Conservation (phyloP, 2,329 filamentous ascomycete species). For the Stemphylium lycopersici region DNA sequence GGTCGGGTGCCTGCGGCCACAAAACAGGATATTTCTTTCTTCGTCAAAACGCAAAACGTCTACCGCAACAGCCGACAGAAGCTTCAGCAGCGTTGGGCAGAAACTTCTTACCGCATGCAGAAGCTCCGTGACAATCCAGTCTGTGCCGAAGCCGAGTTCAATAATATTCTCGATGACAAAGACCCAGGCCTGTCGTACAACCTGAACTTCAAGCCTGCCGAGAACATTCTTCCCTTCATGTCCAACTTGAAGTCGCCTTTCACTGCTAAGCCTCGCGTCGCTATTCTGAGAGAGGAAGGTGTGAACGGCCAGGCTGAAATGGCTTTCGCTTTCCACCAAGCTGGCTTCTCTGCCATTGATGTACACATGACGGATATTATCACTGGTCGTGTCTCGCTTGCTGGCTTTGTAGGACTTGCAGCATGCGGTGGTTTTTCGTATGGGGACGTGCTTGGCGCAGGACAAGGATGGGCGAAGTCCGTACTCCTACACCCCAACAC, state of each 20-base stretch:
- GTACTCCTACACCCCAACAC: conserved; percentile 82
- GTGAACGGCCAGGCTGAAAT: conserved; percentile 97
- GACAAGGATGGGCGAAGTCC: conserved; percentile 93
- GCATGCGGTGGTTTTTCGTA: conserved; percentile 98
- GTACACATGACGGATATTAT: conserved; percentile 96
- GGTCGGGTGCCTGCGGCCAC: conserved; percentile 72
- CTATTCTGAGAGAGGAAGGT: conserved; percentile 92
- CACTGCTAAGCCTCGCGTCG: conserved; percentile 74
- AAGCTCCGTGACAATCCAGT: conserved; percentile 84
- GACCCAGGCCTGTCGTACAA: conserved; percentile 87
- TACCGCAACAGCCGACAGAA: conserved; percentile 71
- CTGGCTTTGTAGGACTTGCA: conserved; percentile 84
- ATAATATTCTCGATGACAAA: conserved; percentile 72
- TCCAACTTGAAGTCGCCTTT: conserved; percentile 67
- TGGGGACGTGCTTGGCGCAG: conserved; percentile 90
- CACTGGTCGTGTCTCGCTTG: conserved; percentile 76
- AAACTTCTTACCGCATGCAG: conserved; percentile 91
- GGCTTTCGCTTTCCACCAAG: conserved; percentile 92
- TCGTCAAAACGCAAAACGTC: conserved; percentile 71
- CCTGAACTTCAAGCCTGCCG: conserved; percentile 78
- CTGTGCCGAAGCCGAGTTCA: conserved; percentile 84
- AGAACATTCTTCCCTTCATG: conserved; percentile 74
- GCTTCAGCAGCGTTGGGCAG: conserved; percentile 87
- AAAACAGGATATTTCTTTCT: conserved; percentile 79
- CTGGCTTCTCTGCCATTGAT: conserved; percentile 90